Conservation (phyloP, 306 rosid species). For the Dicorynia guianensis region DNA sequence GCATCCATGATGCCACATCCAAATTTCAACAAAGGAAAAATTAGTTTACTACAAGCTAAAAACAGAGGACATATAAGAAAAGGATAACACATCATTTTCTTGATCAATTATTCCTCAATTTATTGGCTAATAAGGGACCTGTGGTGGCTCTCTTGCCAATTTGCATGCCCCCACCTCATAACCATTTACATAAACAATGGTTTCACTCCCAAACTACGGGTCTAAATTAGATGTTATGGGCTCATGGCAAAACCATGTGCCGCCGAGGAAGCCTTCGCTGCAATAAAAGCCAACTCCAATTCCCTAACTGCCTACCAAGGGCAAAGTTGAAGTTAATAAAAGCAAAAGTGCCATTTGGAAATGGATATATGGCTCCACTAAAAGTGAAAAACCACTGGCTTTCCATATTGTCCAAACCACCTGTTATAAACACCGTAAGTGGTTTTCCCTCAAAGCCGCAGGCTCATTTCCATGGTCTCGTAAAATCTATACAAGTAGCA, state of each 20-base stretch:
- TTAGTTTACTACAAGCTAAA: no score
- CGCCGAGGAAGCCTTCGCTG: not conserved
- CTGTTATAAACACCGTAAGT: not conserved
- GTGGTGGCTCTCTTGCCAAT: not conserved
- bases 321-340: not conserved
- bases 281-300: not conserved
- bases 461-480: not conserved
- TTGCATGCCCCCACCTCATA: not conserved
- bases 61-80: no score
- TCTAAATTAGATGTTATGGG: conserved; percentile 29
- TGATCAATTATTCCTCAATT: not conserved
- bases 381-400: conserved; percentile 42
- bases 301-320: not conserved
- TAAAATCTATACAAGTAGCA: conserved; percentile 31
- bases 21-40: no score
- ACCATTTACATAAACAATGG: conserved; percentile 22
- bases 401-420: conserved; percentile 27
- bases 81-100: no score
- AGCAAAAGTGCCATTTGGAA: not conserved
- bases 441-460: conserved; percentile 6
- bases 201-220: conserved; percentile 49
- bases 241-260: conserved; percentile 37
- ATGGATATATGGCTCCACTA: not conserved
- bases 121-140: not conserved
- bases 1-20: no score